Evolutionary conservation across 345 rosid species (phyloP).

Genomic region (Salix purpurea): DNA sequence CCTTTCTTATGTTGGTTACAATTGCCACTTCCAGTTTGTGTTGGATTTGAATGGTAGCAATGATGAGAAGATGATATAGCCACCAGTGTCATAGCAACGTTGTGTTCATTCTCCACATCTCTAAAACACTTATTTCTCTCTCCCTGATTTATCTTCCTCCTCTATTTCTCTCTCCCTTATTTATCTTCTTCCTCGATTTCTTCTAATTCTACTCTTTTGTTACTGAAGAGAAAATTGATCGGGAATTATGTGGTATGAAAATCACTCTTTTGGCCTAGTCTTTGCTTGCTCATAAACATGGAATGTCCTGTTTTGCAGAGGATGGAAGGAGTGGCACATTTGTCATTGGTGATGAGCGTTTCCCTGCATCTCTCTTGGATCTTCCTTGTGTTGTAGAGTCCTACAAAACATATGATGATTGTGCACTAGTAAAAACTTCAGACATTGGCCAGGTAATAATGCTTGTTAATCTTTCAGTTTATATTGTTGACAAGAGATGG

Average conservation of each 20-base stretch:
- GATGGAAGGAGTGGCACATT: constrained; percentile 86
- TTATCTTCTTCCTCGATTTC: not conserved
- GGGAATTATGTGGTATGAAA: not conserved
- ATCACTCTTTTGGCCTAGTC: not conserved
- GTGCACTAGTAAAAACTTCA: constrained; percentile 80
- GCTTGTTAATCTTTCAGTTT: not conserved
- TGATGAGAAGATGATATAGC: not conserved
- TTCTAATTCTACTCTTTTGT: not conserved
- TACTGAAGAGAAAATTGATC: not conserved
- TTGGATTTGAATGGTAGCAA: not conserved
- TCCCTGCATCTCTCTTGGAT: constrained; percentile 77
- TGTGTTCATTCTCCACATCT: not conserved
- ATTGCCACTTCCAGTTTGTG: not conserved
- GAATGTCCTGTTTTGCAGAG: constrained; percentile 40
- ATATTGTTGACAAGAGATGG: not conserved
- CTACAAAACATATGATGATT: constrained; percentile 84
- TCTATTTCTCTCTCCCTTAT: not conserved
- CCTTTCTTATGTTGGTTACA: not conserved
- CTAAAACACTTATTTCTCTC: not conserved
- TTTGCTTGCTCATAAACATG: not conserved
- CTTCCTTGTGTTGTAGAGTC: constrained; percentile 94
- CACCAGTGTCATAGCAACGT: not conserved
- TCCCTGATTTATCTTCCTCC: not conserved
- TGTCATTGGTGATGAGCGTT: constrained; percentile 63
- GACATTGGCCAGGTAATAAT: constrained; percentile 84